Evolutionary conservation across 495 filamentous ascomycete species (phyloP), one percentile per base, ranked within the genome.

Genomic region (Penicillium taxi): DNA sequence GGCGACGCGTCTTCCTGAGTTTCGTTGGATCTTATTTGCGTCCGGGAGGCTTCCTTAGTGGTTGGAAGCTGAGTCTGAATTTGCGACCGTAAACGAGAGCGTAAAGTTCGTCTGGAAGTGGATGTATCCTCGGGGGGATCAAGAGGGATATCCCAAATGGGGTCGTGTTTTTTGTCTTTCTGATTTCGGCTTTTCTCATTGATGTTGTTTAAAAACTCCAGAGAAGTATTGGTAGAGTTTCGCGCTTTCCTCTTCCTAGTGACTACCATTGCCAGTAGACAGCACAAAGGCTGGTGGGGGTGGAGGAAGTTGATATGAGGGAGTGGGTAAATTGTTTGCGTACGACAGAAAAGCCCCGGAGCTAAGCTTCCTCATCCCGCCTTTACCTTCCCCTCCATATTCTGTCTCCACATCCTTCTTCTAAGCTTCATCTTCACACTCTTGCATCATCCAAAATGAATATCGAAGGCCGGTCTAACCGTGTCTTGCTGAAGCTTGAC

Each of bases 401-500:
- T n/a, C 34, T 29, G 15, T 35, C 15, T 14, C 19, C 20, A 9
- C 19, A 26, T 16, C n/a, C 12, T 34, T 17, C 25, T 29, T 26
- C 17, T 15, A 12, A 9, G 17, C 9, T 32, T 16, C 14, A 28
- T 15, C 6, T 26, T 11, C 12, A 28, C 27, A 14, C 23, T 17
- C 15, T 9, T 22, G 26, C n/a, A 26, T 15, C 22, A 26, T 23
- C 26, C 35, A 58, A 19, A 16, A 63, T 61, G 54, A 45, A 48
- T 22, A 23, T 52, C 12, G 51, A 53, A 16, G 41, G 44, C 8
- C 35, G 45, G 8, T 16, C 45, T 23, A 41, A 56, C 13, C 60
- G 59, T 16, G 39, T 61, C 9, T 49, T 68, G 19, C 47, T 53
- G 24, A 45, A 34, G 5, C 26, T 67, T 34, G 52, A 63, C 30